A percentile compares a stretch with the other conserved stretches of the same genome.
Conservation (phyloP, 768 basidiomycete species). For the Psilocybe azurescens region DNA sequence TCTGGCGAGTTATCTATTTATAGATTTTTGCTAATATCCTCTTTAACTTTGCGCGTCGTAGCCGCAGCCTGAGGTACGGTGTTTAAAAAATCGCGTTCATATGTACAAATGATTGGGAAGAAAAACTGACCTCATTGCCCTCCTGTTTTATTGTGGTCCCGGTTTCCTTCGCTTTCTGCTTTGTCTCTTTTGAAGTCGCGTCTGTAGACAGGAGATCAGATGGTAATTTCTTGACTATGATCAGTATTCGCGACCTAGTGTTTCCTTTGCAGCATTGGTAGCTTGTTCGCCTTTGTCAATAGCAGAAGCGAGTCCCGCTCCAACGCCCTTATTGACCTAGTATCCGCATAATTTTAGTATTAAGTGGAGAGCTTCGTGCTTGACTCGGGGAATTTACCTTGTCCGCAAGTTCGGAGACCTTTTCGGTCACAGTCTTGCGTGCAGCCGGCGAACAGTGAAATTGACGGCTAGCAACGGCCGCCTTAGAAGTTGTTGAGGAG, state of each 20-base stretch:
- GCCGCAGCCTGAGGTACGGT: constrained; percentile 4
- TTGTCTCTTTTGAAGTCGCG: constrained; percentile 34
- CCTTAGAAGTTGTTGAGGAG: constrained; percentile 10
- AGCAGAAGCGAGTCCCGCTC: constrained; percentile 49
- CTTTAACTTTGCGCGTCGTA: constrained; percentile 12
- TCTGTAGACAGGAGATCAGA: constrained; percentile 30
- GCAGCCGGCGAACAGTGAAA: constrained; percentile 42
- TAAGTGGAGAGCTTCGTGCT: not conserved
- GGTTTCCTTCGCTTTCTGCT: constrained; percentile 36
- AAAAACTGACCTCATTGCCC: constrained; percentile 19
- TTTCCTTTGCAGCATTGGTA: constrained; percentile 45
- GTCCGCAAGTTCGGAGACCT: constrained; percentile 49
- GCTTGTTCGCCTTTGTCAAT: constrained; percentile 52
- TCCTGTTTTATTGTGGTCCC: constrained; percentile 26
- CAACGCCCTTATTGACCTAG: constrained; percentile 52
- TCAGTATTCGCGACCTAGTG: constrained; percentile 36
- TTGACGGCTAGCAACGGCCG: constrained; percentile 6
- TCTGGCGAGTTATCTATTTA: constrained; percentile 11
- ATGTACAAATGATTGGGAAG: no score
- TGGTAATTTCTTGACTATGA: not conserved
- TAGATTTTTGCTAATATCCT: constrained; percentile 12
- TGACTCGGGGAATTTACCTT: constrained; percentile 38
- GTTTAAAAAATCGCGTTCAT: not conserved
- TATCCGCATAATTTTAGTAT: not conserved
- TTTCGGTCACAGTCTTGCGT: constrained; percentile 47